Conservation (phyloP, 768 basidiomycete genomes). For the Trametes sanguinea region DNA sequence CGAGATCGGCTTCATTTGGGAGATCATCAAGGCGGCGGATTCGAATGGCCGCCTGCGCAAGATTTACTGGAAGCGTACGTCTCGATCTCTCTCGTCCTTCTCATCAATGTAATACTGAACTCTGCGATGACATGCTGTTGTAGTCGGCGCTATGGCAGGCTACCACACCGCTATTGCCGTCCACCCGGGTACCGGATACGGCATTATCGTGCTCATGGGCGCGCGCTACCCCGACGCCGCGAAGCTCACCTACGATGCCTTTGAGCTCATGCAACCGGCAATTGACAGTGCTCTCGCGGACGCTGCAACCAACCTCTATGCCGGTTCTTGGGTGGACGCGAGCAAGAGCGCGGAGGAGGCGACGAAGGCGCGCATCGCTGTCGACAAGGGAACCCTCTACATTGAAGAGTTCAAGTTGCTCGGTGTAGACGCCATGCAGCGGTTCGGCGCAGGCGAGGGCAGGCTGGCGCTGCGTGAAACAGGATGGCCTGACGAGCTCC, state of each 20-base stretch:
- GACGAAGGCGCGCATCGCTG: slow-evolving; percentile 12
- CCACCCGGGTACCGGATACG: slow-evolving; percentile 32
- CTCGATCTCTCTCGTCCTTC: background rate
- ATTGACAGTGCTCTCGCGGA: slow-evolving; percentile 28
- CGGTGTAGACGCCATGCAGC: slow-evolving; percentile 21
- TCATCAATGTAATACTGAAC: background rate
- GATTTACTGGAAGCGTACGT: slow-evolving; percentile 35
- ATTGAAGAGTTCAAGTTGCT: slow-evolving; percentile 15
- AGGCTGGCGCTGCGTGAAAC: slow-evolving; percentile 30
- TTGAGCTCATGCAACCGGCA: slow-evolving; percentile 32
- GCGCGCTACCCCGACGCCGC: slow-evolving; percentile 28
- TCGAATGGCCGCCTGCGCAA: slow-evolving; percentile 25
- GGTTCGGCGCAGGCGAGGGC: slow-evolving; percentile 3
- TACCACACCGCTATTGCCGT: slow-evolving; percentile 31
- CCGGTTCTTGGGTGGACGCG: slow-evolving; percentile 25
- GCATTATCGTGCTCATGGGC: slow-evolving; percentile 33
- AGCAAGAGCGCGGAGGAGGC: background rate
- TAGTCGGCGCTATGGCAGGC: slow-evolving; percentile 32
- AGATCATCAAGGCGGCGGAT: slow-evolving; percentile 28
- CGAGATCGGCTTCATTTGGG: slow-evolving; percentile 26
- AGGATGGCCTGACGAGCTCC: slow-evolving; percentile 33
- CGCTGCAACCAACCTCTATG: slow-evolving; percentile 22
- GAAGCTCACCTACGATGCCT: slow-evolving; percentile 27
- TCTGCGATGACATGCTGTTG: background rate
- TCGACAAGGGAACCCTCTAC: slow-evolving; percentile 30